Percentiles rank a stretch among this genome's conserved stretches.
These are phyloP conservation scores for Pseudonectria foliicola DNA, from an alignment of 2,329 filamentous ascomycete genomes.

Conservation along the genomic window DNA sequence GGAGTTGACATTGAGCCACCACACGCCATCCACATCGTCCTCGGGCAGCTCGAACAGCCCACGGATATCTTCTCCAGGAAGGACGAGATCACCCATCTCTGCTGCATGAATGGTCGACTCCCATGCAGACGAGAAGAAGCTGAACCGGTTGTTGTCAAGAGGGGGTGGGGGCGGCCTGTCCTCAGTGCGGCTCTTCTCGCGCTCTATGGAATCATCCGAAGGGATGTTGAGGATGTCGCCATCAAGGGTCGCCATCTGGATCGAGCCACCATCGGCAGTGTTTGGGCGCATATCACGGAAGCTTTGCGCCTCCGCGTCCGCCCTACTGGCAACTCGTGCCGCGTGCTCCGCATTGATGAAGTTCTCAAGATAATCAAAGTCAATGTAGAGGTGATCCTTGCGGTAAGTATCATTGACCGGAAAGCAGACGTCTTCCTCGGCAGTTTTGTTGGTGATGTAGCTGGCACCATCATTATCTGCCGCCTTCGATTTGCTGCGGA, in stretches of 20 bases:
- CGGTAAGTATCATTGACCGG: conserved; percentile 60
- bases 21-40: conserved; percentile 69
- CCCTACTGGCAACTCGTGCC: conserved; percentile 42
- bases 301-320: conserved; percentile 32
- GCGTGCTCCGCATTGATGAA: conserved; percentile 64
- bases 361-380: conserved; percentile 90
- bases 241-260: conserved; percentile 42
- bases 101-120: conserved; percentile 89
- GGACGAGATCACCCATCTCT: conserved; percentile 78
- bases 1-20: conserved; percentile 95
- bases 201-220: conserved; percentile 34
- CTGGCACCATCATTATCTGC: conserved; percentile 56
- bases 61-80: conserved; percentile 83
- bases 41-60: conserved; percentile 70
- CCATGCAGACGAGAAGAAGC: conserved; percentile 93
- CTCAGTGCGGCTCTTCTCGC: conserved; percentile 40
- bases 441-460: conserved; percentile 59
- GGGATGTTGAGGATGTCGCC: conserved; percentile 52
- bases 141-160: conserved; percentile 72
- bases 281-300: conserved; percentile 29
- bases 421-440: conserved; percentile 85
- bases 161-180: conserved; percentile 33
- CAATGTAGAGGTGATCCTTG: conserved; percentile 73
- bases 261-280: conserved; percentile 17
- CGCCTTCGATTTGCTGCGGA: conserved; percentile 50